Conservation (phyloP, 208 protist species). For the Sergeia podlipaevii region DNA sequence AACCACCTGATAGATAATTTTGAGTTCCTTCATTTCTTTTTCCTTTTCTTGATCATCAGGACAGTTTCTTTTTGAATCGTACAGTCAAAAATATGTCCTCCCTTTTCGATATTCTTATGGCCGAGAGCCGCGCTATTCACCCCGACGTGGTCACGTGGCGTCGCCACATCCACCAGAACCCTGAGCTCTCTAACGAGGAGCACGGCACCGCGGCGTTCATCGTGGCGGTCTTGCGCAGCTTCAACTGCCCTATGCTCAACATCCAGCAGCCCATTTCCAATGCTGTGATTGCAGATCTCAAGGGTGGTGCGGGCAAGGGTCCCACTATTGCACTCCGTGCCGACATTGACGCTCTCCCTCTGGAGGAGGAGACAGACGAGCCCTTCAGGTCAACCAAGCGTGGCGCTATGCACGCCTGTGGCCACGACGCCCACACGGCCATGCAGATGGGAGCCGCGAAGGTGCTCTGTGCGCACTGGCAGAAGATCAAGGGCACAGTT, state of each 20-base stretch:
- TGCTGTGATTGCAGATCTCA: constrained; percentile 48
- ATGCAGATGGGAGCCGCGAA: constrained; percentile 70
- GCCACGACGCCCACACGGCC: constrained; percentile 63
- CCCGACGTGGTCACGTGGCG: constrained; percentile 52
- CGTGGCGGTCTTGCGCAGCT: constrained; percentile 21
- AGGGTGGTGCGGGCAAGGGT: constrained; percentile 40
- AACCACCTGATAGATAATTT: too few relatives aligned
- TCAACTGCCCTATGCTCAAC: constrained; percentile 27
- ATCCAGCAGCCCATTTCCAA: constrained; percentile 37
- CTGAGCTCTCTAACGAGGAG: constrained; percentile 39
- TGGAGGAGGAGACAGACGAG: constrained; percentile 60
- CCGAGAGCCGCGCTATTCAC: constrained; percentile 15
- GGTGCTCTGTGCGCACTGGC: constrained; percentile 44
- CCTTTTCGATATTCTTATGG: constrained; percentile 19
- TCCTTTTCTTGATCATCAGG: not conserved
- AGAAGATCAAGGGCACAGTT: constrained; percentile 50
- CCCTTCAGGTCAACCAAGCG: constrained; percentile 49
- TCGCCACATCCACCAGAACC: constrained; percentile 48
- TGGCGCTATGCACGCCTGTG: constrained; percentile 71
- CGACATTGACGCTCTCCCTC: constrained; percentile 68
- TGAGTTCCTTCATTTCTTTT: too few relatives aligned
- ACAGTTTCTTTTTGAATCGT: constrained; percentile 1
- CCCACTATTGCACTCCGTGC: constrained; percentile 53
- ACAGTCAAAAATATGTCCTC: not conserved
- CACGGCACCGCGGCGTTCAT: constrained; percentile 46